Evolutionary conservation across 2,329 filamentous ascomycete species (phyloP).

Genomic region (Aureobasidium uvarum): DNA sequence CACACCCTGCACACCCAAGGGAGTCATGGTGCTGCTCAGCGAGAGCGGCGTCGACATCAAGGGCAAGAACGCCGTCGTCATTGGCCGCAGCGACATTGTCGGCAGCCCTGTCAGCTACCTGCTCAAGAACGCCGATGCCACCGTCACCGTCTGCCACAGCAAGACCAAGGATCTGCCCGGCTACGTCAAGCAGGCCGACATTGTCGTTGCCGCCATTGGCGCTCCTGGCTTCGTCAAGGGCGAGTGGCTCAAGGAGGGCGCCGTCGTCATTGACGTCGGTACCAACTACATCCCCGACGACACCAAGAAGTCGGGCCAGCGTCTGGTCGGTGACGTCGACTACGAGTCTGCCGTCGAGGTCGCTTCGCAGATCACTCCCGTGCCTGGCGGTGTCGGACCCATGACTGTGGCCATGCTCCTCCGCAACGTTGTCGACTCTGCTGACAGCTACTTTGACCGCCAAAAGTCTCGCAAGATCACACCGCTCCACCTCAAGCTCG

Average conservation of each 20-base stretch:
- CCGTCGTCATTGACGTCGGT: constrained; percentile 95
- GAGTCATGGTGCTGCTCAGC: constrained; percentile 87
- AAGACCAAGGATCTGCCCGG: constrained; percentile 71
- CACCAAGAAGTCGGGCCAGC: constrained; percentile 86
- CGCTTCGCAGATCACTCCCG: constrained; percentile 90
- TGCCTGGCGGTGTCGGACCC: constrained; percentile 92
- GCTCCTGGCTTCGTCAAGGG: constrained; percentile 85
- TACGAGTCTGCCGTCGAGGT: constrained; percentile 80
- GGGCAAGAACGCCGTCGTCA: constrained; percentile 91
- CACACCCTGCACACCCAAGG: constrained; percentile 93
- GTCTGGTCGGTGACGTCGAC: constrained; percentile 93
- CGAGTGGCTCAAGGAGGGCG: constrained; percentile 91
- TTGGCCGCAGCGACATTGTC: constrained; percentile 95
- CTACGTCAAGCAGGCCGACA: constrained; percentile 78
- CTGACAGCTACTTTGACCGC: constrained; percentile 75
- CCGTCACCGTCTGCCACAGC: constrained; percentile 94
- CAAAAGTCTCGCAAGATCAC: constrained; percentile 77
- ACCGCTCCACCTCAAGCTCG: constrained; percentile 78
- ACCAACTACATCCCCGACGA: constrained; percentile 92
- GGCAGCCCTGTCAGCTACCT: constrained; percentile 96
- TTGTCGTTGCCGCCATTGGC: constrained; percentile 90
- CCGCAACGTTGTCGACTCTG: constrained; percentile 89
- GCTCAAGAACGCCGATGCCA: constrained; percentile 91
- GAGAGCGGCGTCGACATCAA: constrained; percentile 78
- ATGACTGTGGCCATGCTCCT: constrained; percentile 99